These are phyloP conservation scores for Fragilariopsis cylindrus DNA, from an alignment of 108 stramenopile genomes.

Conservation along the genomic window DNA sequence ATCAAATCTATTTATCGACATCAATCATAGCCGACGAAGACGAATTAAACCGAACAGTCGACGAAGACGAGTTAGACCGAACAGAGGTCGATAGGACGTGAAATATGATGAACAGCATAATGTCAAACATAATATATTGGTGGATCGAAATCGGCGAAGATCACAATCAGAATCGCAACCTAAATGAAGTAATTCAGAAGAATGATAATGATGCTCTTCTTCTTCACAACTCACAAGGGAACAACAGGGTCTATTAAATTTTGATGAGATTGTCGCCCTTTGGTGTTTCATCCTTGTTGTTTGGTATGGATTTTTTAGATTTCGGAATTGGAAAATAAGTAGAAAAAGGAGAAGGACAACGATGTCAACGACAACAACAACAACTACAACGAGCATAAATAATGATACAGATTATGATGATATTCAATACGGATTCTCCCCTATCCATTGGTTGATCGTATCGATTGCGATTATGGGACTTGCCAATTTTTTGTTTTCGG, in stretches of 20 bases:
- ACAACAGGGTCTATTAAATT: conserved; percentile 1
- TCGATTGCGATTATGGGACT: conserved; percentile 10
- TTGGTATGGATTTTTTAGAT: conserved; percentile 8
- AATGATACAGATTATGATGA: not conserved
- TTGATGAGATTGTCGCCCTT: conserved; percentile 4
- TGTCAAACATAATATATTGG: not conserved
- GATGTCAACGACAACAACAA: not conserved
- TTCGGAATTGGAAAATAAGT: not conserved
- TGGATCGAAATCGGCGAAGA: not conserved
- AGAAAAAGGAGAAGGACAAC: not conserved
- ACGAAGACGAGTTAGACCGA: too few species aligned
- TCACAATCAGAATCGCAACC: not conserved
- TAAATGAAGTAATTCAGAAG: not conserved
- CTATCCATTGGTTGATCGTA: conserved; percentile 9
- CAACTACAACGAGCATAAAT: not conserved
- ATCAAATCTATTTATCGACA: too few species aligned
- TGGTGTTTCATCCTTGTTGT: conserved; percentile 5
- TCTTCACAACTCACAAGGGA: not conserved
- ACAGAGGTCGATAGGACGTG: too few species aligned
- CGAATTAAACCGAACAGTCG: too few species aligned
- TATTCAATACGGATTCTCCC: not conserved
- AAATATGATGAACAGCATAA: not conserved
- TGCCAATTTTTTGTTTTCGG: conserved; percentile 6
- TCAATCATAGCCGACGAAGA: too few species aligned
- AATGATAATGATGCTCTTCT: not conserved